Conservation (phyloP, 805 yeast species). For the Metschnikowia peoriensis region DNA sequence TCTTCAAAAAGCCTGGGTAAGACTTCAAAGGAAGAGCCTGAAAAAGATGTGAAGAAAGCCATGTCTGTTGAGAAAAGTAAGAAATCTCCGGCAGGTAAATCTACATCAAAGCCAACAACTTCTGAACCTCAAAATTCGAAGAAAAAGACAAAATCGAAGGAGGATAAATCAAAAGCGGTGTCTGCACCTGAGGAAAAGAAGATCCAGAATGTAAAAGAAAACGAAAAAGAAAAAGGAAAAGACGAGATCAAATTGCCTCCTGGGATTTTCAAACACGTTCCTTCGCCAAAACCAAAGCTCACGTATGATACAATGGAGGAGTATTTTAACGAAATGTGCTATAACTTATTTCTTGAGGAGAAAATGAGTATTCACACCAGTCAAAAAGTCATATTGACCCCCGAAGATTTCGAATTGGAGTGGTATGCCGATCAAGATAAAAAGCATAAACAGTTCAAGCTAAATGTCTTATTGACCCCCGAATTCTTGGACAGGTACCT, state of each 20-base stretch:
- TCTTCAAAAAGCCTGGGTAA: too few species aligned
- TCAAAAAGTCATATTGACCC: conserved; percentile 36
- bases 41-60: neutral
- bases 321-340: conserved; percentile 59
- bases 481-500: conserved; percentile 50
- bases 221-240: neutral
- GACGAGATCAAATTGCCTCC: conserved; percentile 20
- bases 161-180: neutral
- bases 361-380: conserved; percentile 35
- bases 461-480: conserved; percentile 43
- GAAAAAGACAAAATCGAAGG: neutral
- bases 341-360: conserved; percentile 64
- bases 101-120: neutral
- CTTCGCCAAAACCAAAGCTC: conserved; percentile 41
- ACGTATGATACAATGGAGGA: conserved; percentile 48
- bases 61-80: too few species aligned
- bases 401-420: conserved; percentile 47
- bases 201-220: neutral
- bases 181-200: neutral
- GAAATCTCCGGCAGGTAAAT: neutral
- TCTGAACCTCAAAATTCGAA: neutral
- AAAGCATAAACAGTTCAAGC: conserved; percentile 38
- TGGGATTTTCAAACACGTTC: conserved; percentile 29
- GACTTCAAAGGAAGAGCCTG: too few species aligned
- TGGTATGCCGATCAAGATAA: conserved; percentile 50